Evolutionary conservation across 2,329 filamentous ascomycete species (phyloP).

Genomic region (Fusarium denticulatum): DNA sequence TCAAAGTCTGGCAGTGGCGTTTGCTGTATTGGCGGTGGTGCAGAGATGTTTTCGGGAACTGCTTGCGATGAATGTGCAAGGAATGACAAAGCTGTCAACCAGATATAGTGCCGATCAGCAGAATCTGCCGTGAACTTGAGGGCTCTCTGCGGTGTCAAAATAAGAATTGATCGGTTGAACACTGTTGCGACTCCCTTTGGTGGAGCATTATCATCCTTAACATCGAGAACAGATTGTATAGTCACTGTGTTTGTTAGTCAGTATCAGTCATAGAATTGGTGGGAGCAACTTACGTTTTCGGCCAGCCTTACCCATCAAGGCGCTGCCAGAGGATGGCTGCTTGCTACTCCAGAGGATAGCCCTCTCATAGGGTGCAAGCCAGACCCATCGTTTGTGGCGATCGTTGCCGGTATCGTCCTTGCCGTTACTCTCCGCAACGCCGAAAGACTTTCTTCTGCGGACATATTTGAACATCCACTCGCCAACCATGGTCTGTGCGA

Average conservation of each 20-base stretch:
- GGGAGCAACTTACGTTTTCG: constrained; percentile 80
- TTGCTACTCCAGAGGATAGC: constrained; percentile 99
- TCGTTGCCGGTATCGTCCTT: constrained; percentile 78
- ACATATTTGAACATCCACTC: constrained; percentile 98
- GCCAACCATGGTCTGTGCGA: constrained; percentile 97
- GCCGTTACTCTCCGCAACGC: constrained; percentile 73
- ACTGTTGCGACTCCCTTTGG: constrained; percentile 74
- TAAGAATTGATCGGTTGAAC: constrained; percentile 94
- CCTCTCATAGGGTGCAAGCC: constrained; percentile 95
- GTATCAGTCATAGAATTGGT: constrained; percentile 7
- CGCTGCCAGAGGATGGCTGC: constrained; percentile 88
- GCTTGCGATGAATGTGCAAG: constrained; percentile 88
- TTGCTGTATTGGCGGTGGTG: constrained; percentile 56
- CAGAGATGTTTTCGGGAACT: constrained; percentile 75
- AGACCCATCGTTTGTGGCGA: constrained; percentile 97
- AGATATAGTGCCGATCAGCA: constrained; percentile 89
- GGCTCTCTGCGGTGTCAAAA: constrained; percentile 90
- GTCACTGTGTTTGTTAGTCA: constrained; percentile 69
- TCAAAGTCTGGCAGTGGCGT: constrained; percentile 63
- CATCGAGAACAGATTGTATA: constrained; percentile 96
- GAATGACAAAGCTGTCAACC: constrained; percentile 95
- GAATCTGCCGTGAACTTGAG: constrained; percentile 92
- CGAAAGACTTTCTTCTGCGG: constrained; percentile 88
- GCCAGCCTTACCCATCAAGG: constrained; percentile 91
- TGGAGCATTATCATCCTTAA: constrained; percentile 89